These are phyloP conservation scores for Solanum virginianum DNA, from an alignment of 257 asterid genomes.

Conservation along the genomic window DNA sequence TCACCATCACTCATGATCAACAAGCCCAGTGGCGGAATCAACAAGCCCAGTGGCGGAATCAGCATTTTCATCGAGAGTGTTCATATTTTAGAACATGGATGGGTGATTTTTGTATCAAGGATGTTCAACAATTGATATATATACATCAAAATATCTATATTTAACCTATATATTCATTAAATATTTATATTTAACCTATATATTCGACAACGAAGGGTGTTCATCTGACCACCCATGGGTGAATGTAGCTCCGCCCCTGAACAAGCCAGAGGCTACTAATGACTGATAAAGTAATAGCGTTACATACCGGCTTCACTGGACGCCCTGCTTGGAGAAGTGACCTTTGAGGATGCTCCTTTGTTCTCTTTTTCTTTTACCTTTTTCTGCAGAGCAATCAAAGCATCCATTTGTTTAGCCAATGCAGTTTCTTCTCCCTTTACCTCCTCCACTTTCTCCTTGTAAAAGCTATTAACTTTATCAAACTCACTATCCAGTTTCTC, in stretches of 20 bases:
- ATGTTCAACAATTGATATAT: too few species aligned
- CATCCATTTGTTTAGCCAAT: constrained; percentile 41
- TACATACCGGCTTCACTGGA: not conserved
- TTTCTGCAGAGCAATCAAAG: constrained; percentile 30
- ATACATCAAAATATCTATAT: too few species aligned
- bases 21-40: not conserved
- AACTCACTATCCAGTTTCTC: constrained; percentile 29
- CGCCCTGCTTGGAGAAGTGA: not conserved
- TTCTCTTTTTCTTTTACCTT: constrained; percentile 26
- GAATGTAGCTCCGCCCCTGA: too few species aligned
- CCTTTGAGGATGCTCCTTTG: constrained; percentile 2
- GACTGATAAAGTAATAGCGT: not conserved
- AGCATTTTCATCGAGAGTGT: too few species aligned
- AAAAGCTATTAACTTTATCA: constrained; percentile 31
- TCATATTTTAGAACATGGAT: too few species aligned
- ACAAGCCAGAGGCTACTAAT: not conserved
- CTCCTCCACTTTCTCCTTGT: constrained; percentile 24
- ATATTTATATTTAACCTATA: too few species aligned
- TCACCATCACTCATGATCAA: not conserved
- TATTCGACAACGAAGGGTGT: too few species aligned
- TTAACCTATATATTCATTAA: too few species aligned
- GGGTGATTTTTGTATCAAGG: too few species aligned
- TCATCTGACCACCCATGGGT: too few species aligned
- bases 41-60: too few species aligned
- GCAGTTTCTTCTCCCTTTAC: constrained; percentile 30